These are phyloP conservation scores for Candida stauntonica DNA, from an alignment of 805 yeast genomes.

Conservation along the genomic window DNA sequence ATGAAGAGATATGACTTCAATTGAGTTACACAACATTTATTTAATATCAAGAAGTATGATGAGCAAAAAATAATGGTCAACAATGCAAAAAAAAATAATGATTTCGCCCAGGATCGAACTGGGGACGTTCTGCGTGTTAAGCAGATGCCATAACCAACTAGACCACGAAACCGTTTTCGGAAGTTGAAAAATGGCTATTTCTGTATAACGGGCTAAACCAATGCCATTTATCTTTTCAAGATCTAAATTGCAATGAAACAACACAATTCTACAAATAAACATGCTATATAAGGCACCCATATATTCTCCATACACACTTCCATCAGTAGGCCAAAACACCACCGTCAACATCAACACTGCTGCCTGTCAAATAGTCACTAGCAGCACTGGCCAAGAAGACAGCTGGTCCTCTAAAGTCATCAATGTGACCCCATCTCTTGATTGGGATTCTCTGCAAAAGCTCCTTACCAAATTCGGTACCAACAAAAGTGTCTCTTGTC, in stretches of 20 bases:
- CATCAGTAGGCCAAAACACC: neutral
- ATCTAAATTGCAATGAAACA: no score
- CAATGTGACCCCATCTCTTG: conserved; percentile 45
- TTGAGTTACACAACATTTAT: no score
- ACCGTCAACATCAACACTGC: conserved; percentile 23
- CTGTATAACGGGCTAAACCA: no score
- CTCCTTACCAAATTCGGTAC: conserved; percentile 25
- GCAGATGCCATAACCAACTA: conserved; percentile 99
- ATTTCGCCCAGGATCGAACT: conserved; percentile 99
- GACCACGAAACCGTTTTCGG: conserved; percentile 80
- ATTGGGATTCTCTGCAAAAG: conserved; percentile 39
- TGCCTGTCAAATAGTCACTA: conserved; percentile 35
- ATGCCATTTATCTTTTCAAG: no score
- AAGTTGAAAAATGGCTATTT: no score
- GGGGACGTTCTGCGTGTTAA: conserved; percentile 99
- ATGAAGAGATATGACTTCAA: no score
- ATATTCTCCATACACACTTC: no score
- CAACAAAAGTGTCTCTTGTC: conserved; percentile 30
- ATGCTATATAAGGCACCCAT: no score
- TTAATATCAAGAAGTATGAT: no score
- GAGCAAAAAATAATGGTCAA: no score
- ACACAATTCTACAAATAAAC: no score
- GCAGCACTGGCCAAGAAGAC: conserved; percentile 81
- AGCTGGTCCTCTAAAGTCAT: conserved; percentile 61
- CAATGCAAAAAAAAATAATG: conserved; percentile 45